phyloP scores from a whole-genome alignment of 2,329 filamentous ascomycete species.

The Paramyrothecium sp. region DNA sequence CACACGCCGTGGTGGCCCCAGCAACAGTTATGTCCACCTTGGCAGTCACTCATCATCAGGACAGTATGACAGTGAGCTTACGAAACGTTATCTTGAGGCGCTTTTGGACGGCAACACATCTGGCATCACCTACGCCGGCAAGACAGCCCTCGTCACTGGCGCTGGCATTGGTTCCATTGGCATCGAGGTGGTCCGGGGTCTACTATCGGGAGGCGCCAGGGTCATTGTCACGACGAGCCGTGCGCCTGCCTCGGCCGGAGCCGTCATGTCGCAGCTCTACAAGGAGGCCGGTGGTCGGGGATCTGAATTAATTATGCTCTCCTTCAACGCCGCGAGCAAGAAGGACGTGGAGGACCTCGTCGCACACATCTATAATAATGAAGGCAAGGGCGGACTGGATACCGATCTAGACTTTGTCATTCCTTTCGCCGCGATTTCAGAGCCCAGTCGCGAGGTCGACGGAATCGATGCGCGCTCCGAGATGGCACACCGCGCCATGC shows the following conservation, averaged over 20 bases:
- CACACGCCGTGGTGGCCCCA: no score
- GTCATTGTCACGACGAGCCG: constrained; percentile 97
- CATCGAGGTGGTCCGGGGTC: constrained; percentile 90
- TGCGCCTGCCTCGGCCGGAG: constrained; percentile 97
- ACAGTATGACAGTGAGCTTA: no score
- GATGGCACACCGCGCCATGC: constrained; percentile 95
- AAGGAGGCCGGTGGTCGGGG: constrained; percentile 86
- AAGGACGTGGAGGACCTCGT: constrained; percentile 91
- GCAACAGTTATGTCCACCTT: no score
- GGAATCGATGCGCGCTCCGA: constrained; percentile 94
- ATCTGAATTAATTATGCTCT: constrained; percentile 92
- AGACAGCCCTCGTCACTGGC: constrained; percentile 97
- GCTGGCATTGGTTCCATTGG: constrained; percentile 97
- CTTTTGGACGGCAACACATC: constrained; percentile 83
- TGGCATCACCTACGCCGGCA: constrained; percentile 89
- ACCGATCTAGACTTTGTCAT: constrained; percentile 96
- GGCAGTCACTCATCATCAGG: no score
- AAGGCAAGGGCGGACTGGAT: constrained; percentile 74
- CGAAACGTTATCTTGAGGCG: constrained; percentile 86
- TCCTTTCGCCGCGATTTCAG: constrained; percentile 92
- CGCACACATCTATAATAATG: constrained; percentile 91
- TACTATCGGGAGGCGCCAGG: constrained; percentile 95
- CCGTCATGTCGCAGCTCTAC: constrained; percentile 57
- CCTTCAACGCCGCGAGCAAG: constrained; percentile 97
- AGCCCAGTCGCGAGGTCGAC: constrained; percentile 94